Percentiles rank a stretch among this genome's conserved stretches.
Evolutionary conservation across 2,329 filamentous ascomycete species (phyloP).

Genomic region (Metarhizium anisopliae): DNA sequence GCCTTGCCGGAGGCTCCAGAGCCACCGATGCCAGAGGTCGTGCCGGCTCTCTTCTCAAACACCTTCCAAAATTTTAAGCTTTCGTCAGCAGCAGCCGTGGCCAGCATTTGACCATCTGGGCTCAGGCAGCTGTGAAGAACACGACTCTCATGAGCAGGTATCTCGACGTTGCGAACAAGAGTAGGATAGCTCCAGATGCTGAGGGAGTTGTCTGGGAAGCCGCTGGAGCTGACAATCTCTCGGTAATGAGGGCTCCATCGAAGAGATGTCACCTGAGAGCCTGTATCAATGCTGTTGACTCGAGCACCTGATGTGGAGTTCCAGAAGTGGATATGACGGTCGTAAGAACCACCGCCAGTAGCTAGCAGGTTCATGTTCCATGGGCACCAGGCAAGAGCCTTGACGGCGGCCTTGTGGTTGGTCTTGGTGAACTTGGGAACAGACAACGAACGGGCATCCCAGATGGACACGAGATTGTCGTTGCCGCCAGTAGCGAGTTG

Average conservation of each 20-base stretch:
- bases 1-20: constrained; percentile 68
- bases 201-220: constrained; percentile 97
- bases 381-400: constrained; percentile 96
- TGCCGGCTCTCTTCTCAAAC: constrained; percentile 94
- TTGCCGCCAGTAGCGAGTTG: constrained; percentile 97
- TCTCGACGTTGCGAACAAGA: constrained; percentile 93
- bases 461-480: constrained; percentile 98
- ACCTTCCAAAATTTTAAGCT: constrained; percentile 99
- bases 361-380: constrained; percentile 98
- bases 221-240: constrained; percentile 94
- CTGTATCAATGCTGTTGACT: constrained; percentile 98
- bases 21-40: constrained; percentile 53
- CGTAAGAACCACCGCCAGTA: constrained; percentile 91
- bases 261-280: constrained; percentile 91
- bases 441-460: constrained; percentile 87
- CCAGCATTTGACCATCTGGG: constrained; percentile 95
- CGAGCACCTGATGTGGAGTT: constrained; percentile 96
- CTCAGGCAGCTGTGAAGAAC: constrained; percentile 95
- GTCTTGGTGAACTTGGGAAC: constrained; percentile 99
- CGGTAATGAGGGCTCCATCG: constrained; percentile 96
- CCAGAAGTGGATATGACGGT: constrained; percentile 99
- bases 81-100: constrained; percentile 92
- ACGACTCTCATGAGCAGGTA: constrained; percentile 92
- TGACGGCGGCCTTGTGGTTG: constrained; percentile 98
- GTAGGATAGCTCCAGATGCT: constrained; percentile 99